phyloP scores from a whole-genome alignment of 1,284 basidiomycete genomes.

The Lignosus rhinocerotis region DNA sequence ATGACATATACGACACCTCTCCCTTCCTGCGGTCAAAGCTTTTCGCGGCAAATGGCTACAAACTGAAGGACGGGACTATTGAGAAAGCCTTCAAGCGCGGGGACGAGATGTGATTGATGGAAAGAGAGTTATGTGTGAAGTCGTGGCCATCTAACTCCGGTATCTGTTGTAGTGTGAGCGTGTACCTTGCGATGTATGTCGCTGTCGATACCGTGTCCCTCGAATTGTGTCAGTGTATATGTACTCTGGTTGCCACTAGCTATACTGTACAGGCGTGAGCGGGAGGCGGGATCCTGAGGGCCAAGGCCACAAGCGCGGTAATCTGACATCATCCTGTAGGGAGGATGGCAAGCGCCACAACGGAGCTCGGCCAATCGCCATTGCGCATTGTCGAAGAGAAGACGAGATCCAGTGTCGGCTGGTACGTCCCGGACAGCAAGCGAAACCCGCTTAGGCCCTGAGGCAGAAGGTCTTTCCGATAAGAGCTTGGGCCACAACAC shows the following conservation, averaged over 20 bases:
- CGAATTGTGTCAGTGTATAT: not conserved
- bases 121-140: not conserved
- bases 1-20: slow-evolving; percentile 90
- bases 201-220: not conserved
- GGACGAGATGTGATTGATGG: slow-evolving; percentile 14
- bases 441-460: slow-evolving; percentile 17
- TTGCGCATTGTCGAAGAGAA: slow-evolving; percentile 1
- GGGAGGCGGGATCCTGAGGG: not conserved
- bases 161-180: not conserved
- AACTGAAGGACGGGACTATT: slow-evolving; percentile 59
- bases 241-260: not conserved
- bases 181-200: not conserved
- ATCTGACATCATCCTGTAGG: slow-evolving; percentile 20
- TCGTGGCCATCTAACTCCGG: not conserved
- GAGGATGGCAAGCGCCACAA: slow-evolving; percentile 4
- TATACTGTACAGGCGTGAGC: not conserved
- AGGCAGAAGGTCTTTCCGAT: slow-evolving; percentile 23
- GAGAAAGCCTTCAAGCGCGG: slow-evolving; percentile 61
- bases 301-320: not conserved
- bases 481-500: slow-evolving; percentile 27
- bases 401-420: slow-evolving; percentile 8
- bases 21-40: slow-evolving; percentile 86
- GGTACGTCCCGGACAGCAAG: slow-evolving; percentile 16
- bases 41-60: slow-evolving; percentile 92
- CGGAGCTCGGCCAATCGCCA: slow-evolving; percentile 8